Conservation (phyloP, 257 asterid species). For the Penstemon eatonii region DNA sequence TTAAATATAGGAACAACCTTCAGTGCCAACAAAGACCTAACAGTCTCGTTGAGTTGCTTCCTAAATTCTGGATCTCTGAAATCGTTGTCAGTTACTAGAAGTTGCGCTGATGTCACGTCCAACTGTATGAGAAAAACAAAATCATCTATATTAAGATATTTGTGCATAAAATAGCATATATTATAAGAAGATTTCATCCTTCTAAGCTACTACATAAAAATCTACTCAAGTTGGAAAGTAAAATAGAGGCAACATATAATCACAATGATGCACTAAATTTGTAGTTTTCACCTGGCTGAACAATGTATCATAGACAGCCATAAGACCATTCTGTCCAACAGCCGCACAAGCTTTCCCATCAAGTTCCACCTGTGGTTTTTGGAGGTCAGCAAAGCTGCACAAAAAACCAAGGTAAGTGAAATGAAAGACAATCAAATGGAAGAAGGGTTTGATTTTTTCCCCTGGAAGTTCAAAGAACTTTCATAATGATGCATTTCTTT, state of each 20-base stretch:
- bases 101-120: slow-evolving; percentile 79
- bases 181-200: background rate
- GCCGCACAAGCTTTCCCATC: slow-evolving; percentile 99
- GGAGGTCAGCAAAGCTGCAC: slow-evolving; percentile 92
- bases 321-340: slow-evolving; percentile 96
- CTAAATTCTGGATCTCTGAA: slow-evolving; percentile 71
- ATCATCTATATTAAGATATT: slow-evolving; percentile 14
- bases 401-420: slow-evolving; percentile 5
- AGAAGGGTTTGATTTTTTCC: background rate
- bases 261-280: background rate
- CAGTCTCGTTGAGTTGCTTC: slow-evolving; percentile 68
- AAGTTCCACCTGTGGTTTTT: slow-evolving; percentile 94
- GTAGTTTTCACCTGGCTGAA: slow-evolving; percentile 80
- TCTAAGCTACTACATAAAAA: background rate
- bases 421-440: slow-evolving; percentile 1
- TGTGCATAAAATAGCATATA: slow-evolving; percentile 18
- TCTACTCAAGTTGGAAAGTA: slow-evolving; percentile 1
- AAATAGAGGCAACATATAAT: background rate
- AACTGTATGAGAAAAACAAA: slow-evolving; percentile 43
- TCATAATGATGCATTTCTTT: background rate
- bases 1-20: slow-evolving; percentile 80
- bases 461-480: background rate
- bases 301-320: slow-evolving; percentile 92
- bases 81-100: slow-evolving; percentile 81
- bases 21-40: slow-evolving; percentile 54